A percentile compares a stretch with the other conserved stretches of the same genome.
Conservation (phyloP, 2,329 filamentous ascomycete species). For the Colletotrichum ledebouriae region DNA sequence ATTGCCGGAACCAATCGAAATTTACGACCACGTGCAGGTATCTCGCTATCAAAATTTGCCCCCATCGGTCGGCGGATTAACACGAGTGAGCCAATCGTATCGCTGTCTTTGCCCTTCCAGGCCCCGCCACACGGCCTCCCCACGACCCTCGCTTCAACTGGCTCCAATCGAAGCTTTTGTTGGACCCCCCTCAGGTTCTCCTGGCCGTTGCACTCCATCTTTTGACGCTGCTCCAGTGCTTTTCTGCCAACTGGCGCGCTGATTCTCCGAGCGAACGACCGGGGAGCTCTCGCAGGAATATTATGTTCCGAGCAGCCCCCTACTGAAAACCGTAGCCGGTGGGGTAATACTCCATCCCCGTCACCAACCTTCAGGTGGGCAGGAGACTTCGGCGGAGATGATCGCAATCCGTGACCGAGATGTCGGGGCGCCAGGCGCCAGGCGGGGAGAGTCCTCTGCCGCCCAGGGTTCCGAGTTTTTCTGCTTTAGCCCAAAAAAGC, state of each 20-base stretch:
- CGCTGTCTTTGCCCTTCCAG: conserved; percentile 12
- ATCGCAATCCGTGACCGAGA: conserved; percentile 40
- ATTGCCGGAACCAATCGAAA: conserved; percentile 17
- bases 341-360: conserved; percentile 33
- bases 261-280: conserved; percentile 19
- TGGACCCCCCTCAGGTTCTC: conserved; percentile 7
- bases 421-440: conserved; percentile 14
- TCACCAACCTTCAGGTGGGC: conserved; percentile 33
- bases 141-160: conserved; percentile 29
- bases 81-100: conserved; percentile 27
- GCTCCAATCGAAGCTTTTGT: conserved; percentile 21
- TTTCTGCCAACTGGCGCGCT: conserved; percentile 17
- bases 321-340: conserved; percentile 28
- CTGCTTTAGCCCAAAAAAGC: no score
- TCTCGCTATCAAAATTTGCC: conserved; percentile 25
- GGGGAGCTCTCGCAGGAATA: conserved; percentile 8
- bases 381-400: conserved; percentile 32
- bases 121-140: conserved; percentile 41
- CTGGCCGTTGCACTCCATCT: conserved; percentile 19
- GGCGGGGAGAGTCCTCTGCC: conserved; percentile 1
- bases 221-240: conserved; percentile 3
- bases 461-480: no score
- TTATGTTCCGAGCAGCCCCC: conserved; percentile 14
- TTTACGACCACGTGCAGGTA: conserved; percentile 33
- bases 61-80: conserved; percentile 25